These are phyloP conservation scores for Rhizophagus prolifer DNA, from an alignment of 192 early-diverging fungal species.

Conservation along the genomic window DNA sequence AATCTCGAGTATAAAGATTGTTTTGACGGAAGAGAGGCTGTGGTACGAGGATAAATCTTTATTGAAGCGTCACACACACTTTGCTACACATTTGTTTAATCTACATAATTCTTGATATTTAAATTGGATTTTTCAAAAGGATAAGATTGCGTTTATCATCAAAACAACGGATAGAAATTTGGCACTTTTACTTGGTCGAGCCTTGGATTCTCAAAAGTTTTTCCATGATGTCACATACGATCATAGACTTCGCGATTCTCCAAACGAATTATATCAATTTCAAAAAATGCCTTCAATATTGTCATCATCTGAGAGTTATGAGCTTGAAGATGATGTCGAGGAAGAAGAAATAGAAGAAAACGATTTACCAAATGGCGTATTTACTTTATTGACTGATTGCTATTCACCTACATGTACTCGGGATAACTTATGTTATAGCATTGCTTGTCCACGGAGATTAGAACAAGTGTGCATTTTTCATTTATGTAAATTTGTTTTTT, in stretches of 20 bases:
- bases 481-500: neutral
- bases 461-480: slow-evolving; percentile 54
- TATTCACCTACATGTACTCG: slow-evolving; percentile 90
- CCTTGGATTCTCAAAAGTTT: slow-evolving; percentile 85
- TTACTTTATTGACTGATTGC: slow-evolving; percentile 87
- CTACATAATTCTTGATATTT: slow-evolving; percentile 17
- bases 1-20: slow-evolving; percentile 78
- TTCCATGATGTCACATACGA: slow-evolving; percentile 92
- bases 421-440: slow-evolving; percentile 85
- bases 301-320: slow-evolving; percentile 20
- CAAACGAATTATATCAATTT: slow-evolving; percentile 83
- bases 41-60: slow-evolving; percentile 51
- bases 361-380: slow-evolving; percentile 77
- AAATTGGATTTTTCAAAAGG: slow-evolving; percentile 40
- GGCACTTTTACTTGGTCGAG: slow-evolving; percentile 82
- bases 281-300: slow-evolving; percentile 40
- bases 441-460: slow-evolving; percentile 78
- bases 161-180: slow-evolving; percentile 84
- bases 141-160: slow-evolving; percentile 77
- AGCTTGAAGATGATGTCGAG: slow-evolving; percentile 19
- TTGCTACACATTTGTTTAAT: slow-evolving; percentile 7
- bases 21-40: slow-evolving; percentile 87
- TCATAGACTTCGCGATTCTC: slow-evolving; percentile 82
- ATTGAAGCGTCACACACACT: neutral
- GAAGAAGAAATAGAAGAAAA: slow-evolving; percentile 35